Percentiles rank a stretch among this genome's conserved stretches.
These are phyloP conservation scores for Debaryomyces singareniensis DNA, from an alignment of 1,139 yeast genomes.

Conservation along the genomic window DNA sequence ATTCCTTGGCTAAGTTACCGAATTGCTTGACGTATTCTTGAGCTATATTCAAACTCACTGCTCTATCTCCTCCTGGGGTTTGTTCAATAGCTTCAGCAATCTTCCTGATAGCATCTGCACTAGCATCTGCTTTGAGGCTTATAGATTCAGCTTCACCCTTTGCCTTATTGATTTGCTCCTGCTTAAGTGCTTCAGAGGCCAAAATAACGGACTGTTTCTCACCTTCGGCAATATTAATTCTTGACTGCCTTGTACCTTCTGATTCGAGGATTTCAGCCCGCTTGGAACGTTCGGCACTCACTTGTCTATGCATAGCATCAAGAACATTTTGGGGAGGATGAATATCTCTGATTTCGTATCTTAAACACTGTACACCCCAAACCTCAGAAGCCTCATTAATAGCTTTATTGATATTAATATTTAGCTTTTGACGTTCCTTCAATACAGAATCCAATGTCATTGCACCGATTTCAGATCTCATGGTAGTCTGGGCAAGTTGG, in stretches of 20 bases:
- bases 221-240: conserved; percentile 80
- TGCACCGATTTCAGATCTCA: conserved; percentile 86
- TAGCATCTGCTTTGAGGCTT: conserved; percentile 64
- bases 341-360: conserved; percentile 84
- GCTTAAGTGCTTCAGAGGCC: conserved; percentile 63
- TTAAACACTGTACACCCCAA: conserved; percentile 82
- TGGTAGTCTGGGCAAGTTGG: conserved; percentile 85
- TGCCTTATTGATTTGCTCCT: conserved; percentile 59
- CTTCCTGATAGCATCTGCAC: conserved; percentile 61
- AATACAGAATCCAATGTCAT: conserved; percentile 72
- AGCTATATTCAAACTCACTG: conserved; percentile 74
- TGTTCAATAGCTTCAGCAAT: conserved; percentile 63
- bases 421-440: conserved; percentile 67
- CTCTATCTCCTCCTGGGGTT: conserved; percentile 69
- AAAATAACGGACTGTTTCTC: conserved; percentile 62
- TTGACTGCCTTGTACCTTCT: conserved; percentile 76
- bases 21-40: conserved; percentile 80
- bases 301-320: conserved; percentile 89
- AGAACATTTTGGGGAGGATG: conserved; percentile 85
- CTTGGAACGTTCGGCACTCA: conserved; percentile 78
- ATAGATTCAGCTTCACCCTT: conserved; percentile 68
- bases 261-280: conserved; percentile 83
- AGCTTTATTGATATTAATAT: conserved; percentile 66
- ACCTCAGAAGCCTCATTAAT: conserved; percentile 79
- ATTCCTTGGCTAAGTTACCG: conserved; percentile 75